Evolutionary conservation across 768 basidiomycete genomes (phyloP), one percentile per base, ranked within the genome.

Genomic region (Fomitopsis pulvina): DNA sequence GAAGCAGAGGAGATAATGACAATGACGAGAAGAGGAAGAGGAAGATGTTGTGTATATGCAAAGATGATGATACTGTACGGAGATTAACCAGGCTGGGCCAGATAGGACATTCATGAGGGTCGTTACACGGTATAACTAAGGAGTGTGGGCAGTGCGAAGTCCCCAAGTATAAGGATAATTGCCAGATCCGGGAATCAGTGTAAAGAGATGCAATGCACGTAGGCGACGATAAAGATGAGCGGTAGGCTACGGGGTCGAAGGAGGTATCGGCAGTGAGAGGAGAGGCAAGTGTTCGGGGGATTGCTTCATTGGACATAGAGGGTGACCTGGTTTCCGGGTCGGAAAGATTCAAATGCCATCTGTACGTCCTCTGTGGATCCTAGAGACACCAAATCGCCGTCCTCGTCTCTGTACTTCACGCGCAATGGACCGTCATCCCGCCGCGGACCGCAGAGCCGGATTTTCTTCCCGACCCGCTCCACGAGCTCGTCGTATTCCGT

Each of bases 311-410:
- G 83, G 60, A 91, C 88, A 66, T 81, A 88, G 42, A 91, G 75
- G 16, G 81, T 85, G 51, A 91, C 86, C 67, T 88, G 88, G 53
- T 80, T 80, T n/a, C 84, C 85, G 26, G 85, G 81, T 55, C 81
- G 76, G 67, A 79, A 84, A 51, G 83, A 77, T 68, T 93, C 92
- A 56, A 95, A 93, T 32, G 92, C 92, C 80, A 95, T 91, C 58
- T 91, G 87, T 29, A 94, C 87, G 63, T 95, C 92, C 65, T 95
- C 92, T 29, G 91, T 92, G 40, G 88, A 91, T 14, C 85, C 86
- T 53, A 95, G 76, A 26, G 82, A 86, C 41, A 95, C 80, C 76
- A 92, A 73, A 63, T 95, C 92, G 21, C 92, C 92, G 59, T 95
- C 92, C 62, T 95, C 92, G 66, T 95, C 92, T 65, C 74, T 81